Evolutionary conservation across 768 basidiomycete genomes (phyloP).

Genomic region (Lactarius hatsudake): DNA sequence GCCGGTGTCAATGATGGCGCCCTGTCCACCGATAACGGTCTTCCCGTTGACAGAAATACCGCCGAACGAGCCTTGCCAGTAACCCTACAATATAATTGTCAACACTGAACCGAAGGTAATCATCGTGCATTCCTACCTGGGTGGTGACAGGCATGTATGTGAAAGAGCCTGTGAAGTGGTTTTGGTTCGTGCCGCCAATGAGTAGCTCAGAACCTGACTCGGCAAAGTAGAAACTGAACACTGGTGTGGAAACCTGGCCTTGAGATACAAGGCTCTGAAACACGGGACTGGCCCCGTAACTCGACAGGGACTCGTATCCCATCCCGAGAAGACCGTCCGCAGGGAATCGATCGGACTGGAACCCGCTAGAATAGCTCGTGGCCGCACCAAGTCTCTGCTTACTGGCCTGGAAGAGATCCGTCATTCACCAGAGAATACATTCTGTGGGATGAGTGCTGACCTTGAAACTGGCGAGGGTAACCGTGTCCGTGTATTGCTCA

Average conservation of each 20-base stretch:
- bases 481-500: slow-evolving; percentile 42
- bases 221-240: slow-evolving; percentile 51
- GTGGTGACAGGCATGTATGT: slow-evolving; percentile 13
- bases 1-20: slow-evolving; percentile 35
- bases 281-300: slow-evolving; percentile 28
- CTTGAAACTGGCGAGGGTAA: slow-evolving; percentile 38
- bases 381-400: slow-evolving; percentile 47
- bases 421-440: background rate
- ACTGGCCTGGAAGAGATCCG: slow-evolving; percentile 32
- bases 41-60: slow-evolving; percentile 29
- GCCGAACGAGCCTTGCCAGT: slow-evolving; percentile 30
- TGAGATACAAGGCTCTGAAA: slow-evolving; percentile 45
- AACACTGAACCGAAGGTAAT: slow-evolving; percentile 26
- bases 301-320: slow-evolving; percentile 33
- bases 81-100: slow-evolving; percentile 28
- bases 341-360: slow-evolving; percentile 31
- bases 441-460: slow-evolving; percentile 9
- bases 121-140: slow-evolving; percentile 16
- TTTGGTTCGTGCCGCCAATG: slow-evolving; percentile 24
- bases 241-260: slow-evolving; percentile 34
- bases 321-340: slow-evolving; percentile 46
- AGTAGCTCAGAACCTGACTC: slow-evolving; percentile 40
- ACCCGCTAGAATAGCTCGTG: slow-evolving; percentile 36
- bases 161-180: slow-evolving; percentile 17
- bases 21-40: background rate